Conservation (phyloP, 805 yeast genomes). For the Lipomyces spencermartinsiae region DNA sequence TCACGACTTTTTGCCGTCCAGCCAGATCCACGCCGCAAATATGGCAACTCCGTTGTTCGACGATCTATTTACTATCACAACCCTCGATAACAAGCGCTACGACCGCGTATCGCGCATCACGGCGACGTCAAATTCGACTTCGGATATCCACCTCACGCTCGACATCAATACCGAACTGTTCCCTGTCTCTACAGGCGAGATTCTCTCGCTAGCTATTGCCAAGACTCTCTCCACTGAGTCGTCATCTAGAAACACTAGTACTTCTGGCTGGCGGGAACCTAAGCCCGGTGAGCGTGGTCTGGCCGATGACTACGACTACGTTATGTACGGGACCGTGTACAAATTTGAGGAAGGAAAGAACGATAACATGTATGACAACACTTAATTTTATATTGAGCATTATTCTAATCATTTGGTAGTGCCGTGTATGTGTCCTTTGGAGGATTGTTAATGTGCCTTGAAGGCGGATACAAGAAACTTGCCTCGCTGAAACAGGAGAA, state of each 20-base stretch:
- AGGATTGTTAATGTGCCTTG: slow-evolving; percentile 89
- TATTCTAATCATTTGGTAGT: slow-evolving; percentile 49
- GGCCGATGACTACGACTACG: slow-evolving; percentile 97
- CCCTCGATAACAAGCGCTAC: slow-evolving; percentile 87
- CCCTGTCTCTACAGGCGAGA: slow-evolving; percentile 78
- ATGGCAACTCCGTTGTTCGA: slow-evolving; percentile 86
- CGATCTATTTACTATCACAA: slow-evolving; percentile 85
- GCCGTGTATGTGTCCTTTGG: slow-evolving; percentile 95
- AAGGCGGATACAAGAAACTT: slow-evolving; percentile 91
- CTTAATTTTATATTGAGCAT: too few species aligned
- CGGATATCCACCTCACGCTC: slow-evolving; percentile 79
- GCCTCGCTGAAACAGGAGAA: slow-evolving; percentile 92
- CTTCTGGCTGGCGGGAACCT: slow-evolving; percentile 81
- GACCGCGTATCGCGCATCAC: slow-evolving; percentile 89
- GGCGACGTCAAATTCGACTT: slow-evolving; percentile 82
- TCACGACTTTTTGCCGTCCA: not conserved
- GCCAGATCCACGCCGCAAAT: slow-evolving; percentile 9
- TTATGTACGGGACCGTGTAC: slow-evolving; percentile 97
- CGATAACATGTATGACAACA: slow-evolving; percentile 52
- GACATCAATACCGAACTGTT: slow-evolving; percentile 92
- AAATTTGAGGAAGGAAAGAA: slow-evolving; percentile 87
- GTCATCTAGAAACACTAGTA: slow-evolving; percentile 50
- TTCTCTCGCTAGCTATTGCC: slow-evolving; percentile 85
- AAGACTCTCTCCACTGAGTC: slow-evolving; percentile 68
- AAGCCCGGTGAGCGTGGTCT: slow-evolving; percentile 80